phyloP scores from a whole-genome alignment of 2,329 filamentous ascomycete genomes.

The Pseudocercospora ulei region DNA sequence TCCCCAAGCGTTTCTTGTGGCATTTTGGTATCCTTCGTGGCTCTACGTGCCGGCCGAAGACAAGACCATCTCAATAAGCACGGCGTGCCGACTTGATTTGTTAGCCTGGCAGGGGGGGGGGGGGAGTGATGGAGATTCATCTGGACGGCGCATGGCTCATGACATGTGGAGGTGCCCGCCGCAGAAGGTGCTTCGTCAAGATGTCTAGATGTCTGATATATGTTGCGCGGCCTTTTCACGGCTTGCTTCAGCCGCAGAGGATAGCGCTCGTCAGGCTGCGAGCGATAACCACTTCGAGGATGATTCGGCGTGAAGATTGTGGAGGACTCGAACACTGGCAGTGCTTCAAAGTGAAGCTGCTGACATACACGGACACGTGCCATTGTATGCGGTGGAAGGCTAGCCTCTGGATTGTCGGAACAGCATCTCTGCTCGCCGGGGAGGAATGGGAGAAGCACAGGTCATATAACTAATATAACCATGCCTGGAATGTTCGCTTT shows the following conservation, averaged over 20 bases:
- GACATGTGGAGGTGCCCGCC: too few relatives aligned
- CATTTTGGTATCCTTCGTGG: too few relatives aligned
- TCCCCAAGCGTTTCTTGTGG: too few relatives aligned
- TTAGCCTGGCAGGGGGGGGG: too few relatives aligned
- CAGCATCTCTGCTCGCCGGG: too few relatives aligned
- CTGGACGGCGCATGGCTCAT: background rate
- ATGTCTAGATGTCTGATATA: conserved; percentile 3
- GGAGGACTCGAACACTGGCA: conserved; percentile 7
- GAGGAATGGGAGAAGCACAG: too few relatives aligned
- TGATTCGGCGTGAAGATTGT: conserved; percentile 8
- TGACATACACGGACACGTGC: background rate
- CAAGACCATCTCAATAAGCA: too few relatives aligned
- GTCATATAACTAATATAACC: too few relatives aligned
- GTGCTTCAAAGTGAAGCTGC: background rate
- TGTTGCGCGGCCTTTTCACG: background rate
- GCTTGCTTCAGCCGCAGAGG: conserved; percentile 5
- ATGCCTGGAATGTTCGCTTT: too few relatives aligned
- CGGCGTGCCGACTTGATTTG: too few relatives aligned
- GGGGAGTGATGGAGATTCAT: too few relatives aligned
- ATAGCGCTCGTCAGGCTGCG: conserved; percentile 6
- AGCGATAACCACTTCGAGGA: background rate
- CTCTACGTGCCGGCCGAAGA: too few relatives aligned
- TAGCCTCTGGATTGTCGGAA: background rate
- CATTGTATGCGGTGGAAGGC: background rate
- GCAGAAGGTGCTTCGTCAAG: background rate